phyloP scores from a whole-genome alignment of 257 asterid species.

The Solanum ahanhuiri region DNA sequence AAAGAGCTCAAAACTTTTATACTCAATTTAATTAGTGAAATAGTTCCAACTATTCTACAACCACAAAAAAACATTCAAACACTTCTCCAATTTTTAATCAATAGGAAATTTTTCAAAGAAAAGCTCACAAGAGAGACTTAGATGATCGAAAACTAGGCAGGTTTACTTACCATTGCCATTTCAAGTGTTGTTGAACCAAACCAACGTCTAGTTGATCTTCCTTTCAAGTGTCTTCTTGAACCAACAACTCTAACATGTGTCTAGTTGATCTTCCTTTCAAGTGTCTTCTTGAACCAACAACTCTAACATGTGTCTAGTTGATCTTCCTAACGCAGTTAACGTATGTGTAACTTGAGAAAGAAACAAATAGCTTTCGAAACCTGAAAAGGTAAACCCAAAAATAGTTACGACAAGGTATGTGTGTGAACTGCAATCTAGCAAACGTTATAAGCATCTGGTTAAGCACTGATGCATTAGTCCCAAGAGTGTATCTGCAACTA shows the following conservation, averaged over 20 bases:
- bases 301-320: not conserved
- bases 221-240: not conserved
- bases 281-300: not conserved
- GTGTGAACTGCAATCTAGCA: not conserved
- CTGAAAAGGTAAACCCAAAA: conserved; percentile 29
- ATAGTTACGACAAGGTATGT: not conserved
- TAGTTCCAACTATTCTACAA: not conserved
- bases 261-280: not conserved
- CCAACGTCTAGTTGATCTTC: not conserved
- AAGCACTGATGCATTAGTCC: not conserved
- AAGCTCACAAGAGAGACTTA: not conserved
- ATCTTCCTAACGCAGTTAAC: conserved; percentile 63
- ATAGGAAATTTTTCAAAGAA: not conserved
- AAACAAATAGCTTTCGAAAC: conserved; percentile 81
- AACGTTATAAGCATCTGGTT: not conserved
- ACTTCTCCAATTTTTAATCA: not conserved
- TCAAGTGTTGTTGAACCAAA: not conserved
- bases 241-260: not conserved
- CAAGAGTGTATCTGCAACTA: not conserved
- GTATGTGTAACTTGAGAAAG: conserved; percentile 70
- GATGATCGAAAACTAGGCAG: not conserved
- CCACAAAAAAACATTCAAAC: not conserved
- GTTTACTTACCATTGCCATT: not conserved
- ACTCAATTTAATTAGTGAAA: not conserved
- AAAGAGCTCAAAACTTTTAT: not conserved